phyloP scores from a whole-genome alignment of 2,329 filamentous ascomycete species.

The Talaromyces sp. region DNA sequence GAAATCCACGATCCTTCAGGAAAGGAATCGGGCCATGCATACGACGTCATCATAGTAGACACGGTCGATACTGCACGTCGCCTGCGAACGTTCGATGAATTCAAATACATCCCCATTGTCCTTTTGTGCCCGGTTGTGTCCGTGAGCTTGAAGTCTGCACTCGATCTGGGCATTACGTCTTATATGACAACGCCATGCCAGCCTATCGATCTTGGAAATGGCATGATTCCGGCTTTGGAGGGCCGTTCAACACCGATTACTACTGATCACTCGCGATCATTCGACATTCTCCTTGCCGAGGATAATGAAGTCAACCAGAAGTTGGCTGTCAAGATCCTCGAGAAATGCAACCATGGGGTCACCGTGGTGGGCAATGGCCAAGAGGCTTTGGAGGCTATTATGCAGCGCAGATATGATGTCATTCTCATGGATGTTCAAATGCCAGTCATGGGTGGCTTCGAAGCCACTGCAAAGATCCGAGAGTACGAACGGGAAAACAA shows the following conservation, averaged over 20 bases:
- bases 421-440: conserved; percentile 99
- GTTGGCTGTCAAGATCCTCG: conserved; percentile 85
- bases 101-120: conserved; percentile 92
- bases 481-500: conserved; percentile 84
- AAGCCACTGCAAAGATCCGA: conserved; percentile 92
- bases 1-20: conserved; percentile 43
- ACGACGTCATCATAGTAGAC: conserved; percentile 89
- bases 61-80: conserved; percentile 78
- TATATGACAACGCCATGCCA: conserved; percentile 95
- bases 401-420: conserved; percentile 88
- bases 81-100: conserved; percentile 76
- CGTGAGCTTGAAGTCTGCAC: conserved; percentile 80
- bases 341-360: conserved; percentile 69
- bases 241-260: conserved; percentile 83
- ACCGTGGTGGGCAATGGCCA: conserved; percentile 87
- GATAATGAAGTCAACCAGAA: conserved; percentile 95
- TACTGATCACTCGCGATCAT: conserved; percentile 85
- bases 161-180: conserved; percentile 87
- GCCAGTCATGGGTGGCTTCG: conserved; percentile 99
- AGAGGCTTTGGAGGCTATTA: conserved; percentile 88
- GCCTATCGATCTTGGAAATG: conserved; percentile 84
- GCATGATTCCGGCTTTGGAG: conserved; percentile 86
- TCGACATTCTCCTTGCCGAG: conserved; percentile 86
- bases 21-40: conserved; percentile 52
- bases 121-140: conserved; percentile 81